Base-by-base conservation (phyloP, 2,329 filamentous ascomycete genomes). In the Cladosporium sp. region DNA sequence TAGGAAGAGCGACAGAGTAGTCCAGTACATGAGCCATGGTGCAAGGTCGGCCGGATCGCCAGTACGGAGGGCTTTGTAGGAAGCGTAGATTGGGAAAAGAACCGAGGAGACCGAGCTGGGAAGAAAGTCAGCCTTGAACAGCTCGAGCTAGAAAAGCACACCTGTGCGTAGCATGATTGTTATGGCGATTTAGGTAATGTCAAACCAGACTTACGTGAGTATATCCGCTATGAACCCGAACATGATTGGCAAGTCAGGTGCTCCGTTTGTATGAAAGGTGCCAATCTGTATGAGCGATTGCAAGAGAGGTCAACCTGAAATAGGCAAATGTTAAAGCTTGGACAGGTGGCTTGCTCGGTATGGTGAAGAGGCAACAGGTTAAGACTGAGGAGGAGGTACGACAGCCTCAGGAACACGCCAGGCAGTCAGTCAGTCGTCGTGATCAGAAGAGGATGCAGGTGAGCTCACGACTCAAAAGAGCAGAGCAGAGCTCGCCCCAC, bases 11-110 rank as follows among this genome's bases (percentile, higher is more conserved):
- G 90, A 89, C 63, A 97, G 83, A 22, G 96, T 91, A 60, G 96
- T 91, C 89, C 93, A 99, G 82, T 97, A 99, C 89, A 97, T 97
- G 64, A 97, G 84, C 94, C 94, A 99, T 86, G 93, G 93, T 62
- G 90, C 90, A 60, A 97, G 82, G 71, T 95, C 86, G 36, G 90
- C 87, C 2, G 92, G 91, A 73, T 97, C 90, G 53, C 89, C 88
- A 15, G 91, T 92, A 77, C 94, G 93, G 70, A 99, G 88, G 49
- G 94, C 93, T 80, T 97, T 97, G 83, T 97, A 97, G 63, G 93
- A 96, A 65, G 93, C 92, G 77, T 96, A 97, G 62, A 97, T 85
- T 52, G 94, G 94, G 72, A 97, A 95, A 71, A 97, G 85, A 71
- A 96, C 91, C 57, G 92, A 95, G 59, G 89, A 86, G 72, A 93